A percentile compares a stretch with the other conserved stretches of the same genome.
Evolutionary conservation across 2,329 filamentous ascomycete species (phyloP).

Genomic region (Penicillium sp.): DNA sequence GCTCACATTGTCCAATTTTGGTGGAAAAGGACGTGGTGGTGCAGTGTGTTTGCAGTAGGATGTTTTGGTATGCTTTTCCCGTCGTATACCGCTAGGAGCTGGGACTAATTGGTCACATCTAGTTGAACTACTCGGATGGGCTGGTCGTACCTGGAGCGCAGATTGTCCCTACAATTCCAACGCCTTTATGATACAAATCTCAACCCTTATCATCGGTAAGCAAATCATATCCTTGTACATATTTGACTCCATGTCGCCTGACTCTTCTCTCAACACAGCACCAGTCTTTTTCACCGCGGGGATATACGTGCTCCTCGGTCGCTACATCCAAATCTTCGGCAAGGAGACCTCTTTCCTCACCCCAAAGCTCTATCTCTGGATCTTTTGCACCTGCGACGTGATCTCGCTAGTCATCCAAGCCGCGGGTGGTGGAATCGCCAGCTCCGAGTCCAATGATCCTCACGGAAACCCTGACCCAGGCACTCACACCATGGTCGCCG

Average conservation of each 20-base stretch:
- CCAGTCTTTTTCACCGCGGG: constrained; percentile 57
- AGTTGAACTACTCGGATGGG: constrained; percentile 44
- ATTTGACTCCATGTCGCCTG: not conserved
- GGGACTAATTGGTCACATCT: not conserved
- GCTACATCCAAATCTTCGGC: constrained; percentile 50
- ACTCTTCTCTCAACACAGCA: constrained; percentile 23
- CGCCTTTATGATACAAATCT: constrained; percentile 57
- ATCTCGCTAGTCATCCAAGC: constrained; percentile 60
- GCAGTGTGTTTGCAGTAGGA: constrained; percentile 38
- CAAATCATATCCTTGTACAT: too few relatives aligned
- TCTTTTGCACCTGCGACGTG: constrained; percentile 57
- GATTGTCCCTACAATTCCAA: constrained; percentile 52
- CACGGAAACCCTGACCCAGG: constrained; percentile 50
- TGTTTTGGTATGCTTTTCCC: constrained; percentile 34
- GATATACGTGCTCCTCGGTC: constrained; percentile 53
- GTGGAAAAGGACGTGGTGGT: constrained; percentile 45
- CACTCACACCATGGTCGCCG: constrained; percentile 55
- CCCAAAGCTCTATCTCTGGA: constrained; percentile 49
- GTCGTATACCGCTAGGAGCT: too few relatives aligned
- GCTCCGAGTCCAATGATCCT: constrained; percentile 45
- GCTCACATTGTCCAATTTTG: constrained; percentile 36
- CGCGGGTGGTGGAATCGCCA: constrained; percentile 56
- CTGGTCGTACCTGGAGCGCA: constrained; percentile 51
- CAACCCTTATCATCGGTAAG: constrained; percentile 42
- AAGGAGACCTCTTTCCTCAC: constrained; percentile 46